Evolutionary conservation across 345 rosid species (phyloP).

Genomic region (Eucalyptus urophylla): DNA sequence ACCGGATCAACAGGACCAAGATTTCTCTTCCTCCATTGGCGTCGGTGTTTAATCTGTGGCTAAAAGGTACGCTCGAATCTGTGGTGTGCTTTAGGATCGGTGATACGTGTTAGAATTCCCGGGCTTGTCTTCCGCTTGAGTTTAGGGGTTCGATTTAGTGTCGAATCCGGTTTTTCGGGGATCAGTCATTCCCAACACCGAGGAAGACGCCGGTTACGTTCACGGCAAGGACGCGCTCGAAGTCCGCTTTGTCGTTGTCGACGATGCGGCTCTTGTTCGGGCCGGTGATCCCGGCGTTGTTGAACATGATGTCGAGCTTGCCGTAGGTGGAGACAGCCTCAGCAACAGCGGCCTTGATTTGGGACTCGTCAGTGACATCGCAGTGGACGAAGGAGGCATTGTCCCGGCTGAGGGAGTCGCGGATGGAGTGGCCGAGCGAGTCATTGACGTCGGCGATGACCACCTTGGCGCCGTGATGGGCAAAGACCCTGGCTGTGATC

Average conservation of each 20-base stretch:
- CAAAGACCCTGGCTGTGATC: conserved; percentile 2
- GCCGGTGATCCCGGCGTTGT: conserved; percentile 23
- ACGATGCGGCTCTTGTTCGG: conserved; percentile 6
- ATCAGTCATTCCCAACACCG: too few species aligned
- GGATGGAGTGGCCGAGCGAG: conserved; percentile 2
- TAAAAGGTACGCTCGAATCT: too few species aligned
- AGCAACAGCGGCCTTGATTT: conserved; percentile 7
- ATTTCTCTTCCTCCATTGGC: too few species aligned
- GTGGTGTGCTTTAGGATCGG: too few species aligned
- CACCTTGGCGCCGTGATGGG: conserved; percentile 15
- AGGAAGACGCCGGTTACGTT: conserved; percentile 31
- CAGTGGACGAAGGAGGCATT: conserved; percentile 7
- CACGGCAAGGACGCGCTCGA: conserved; percentile 19
- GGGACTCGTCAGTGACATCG: conserved; percentile 18
- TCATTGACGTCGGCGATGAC: conserved; percentile 11
- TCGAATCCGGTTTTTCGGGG: too few species aligned
- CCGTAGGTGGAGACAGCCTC: conserved; percentile 13
- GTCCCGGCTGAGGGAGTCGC: background rate
- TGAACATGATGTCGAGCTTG: conserved; percentile 29
- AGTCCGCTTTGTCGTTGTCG: conserved; percentile 19
- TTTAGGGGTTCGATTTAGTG: too few species aligned
- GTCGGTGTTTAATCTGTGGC: too few species aligned
- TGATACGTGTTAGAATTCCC: too few species aligned
- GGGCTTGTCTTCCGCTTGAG: too few species aligned
- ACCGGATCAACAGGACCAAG: too few species aligned